Evolutionary conservation across 164 flowering plant genomes (phyloP), one percentile per base, ranked within the genome.

Genomic region (Echeveria elegans): DNA sequence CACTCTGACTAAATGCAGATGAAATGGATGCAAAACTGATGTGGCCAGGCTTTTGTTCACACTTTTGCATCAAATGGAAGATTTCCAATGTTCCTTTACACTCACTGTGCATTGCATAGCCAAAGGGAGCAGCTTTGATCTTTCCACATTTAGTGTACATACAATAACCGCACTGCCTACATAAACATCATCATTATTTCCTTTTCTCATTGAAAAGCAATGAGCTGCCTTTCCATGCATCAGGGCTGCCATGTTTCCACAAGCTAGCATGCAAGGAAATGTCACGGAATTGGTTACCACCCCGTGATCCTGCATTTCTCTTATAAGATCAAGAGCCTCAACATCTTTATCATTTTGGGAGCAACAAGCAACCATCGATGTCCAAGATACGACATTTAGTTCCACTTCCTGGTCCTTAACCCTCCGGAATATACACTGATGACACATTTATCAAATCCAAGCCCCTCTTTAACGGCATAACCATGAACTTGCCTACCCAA

Each of bases 61-160:
- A n/a, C 56, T 21, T 21, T 23, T 50, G 56, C 56, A 50, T 50
- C 56, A 23, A 50, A 50, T 50, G 23, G 24, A 50, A 50, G 56
- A 50, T 50, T 50, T 50, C 56, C 26, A 50, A 23, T 21, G 11
- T 26, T 21, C 21, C 56, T 50, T 50, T 50, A 50, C 56, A 50
- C 26, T 50, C 21, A 50, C 56, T 26, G 21, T 50, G 56, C 56
- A 50, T 50, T 14, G 56, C 23, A 11, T 50, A 50, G 23, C 56
- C 56, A 50, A 50, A 26, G 26, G 26, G 56, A 23, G 56, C 6
- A 50, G 23, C 56, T 50, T 50, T 50, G 56, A 50, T 50, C 56
- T 50, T 50, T 50, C 56, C 56, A 50, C 56, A 50, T 50, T 50
- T 50, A 5, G 56, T 26, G 21, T 50, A 50, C 56, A 50, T 50